Conservation (phyloP, 208 protist genomes). For the Leishmania martiniquensis region DNA sequence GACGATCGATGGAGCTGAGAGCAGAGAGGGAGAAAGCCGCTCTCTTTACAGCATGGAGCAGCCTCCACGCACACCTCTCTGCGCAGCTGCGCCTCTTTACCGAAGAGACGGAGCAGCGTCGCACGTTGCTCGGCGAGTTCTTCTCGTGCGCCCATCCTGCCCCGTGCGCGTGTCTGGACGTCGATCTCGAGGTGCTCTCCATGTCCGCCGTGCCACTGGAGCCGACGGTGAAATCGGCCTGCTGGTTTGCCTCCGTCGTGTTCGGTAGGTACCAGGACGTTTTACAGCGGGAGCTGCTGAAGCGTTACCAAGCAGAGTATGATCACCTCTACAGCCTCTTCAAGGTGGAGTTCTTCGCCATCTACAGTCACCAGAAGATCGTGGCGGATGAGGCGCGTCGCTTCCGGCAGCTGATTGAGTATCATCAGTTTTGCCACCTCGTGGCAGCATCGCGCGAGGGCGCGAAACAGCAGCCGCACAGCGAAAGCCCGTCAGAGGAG, state of each 20-base stretch:
- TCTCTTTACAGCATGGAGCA: slow-evolving; percentile 31
- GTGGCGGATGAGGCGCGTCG: slow-evolving; percentile 43
- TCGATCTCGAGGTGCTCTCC: slow-evolving; percentile 57
- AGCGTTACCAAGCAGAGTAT: slow-evolving; percentile 26
- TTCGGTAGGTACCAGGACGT: slow-evolving; percentile 24
- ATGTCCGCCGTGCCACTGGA: slow-evolving; percentile 48
- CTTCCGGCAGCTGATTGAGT: slow-evolving; percentile 40
- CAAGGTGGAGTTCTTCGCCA: slow-evolving; percentile 27
- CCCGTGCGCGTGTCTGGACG: slow-evolving; percentile 45
- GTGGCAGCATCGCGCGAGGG: slow-evolving; percentile 12
- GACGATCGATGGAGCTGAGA: slow-evolving; percentile 8
- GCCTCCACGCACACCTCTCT: slow-evolving; percentile 25
- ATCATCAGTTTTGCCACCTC: slow-evolving; percentile 46
- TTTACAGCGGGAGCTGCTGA: slow-evolving; percentile 39
- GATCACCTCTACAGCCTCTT: slow-evolving; percentile 20
- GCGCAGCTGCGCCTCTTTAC: slow-evolving; percentile 34
- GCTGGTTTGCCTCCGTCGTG: slow-evolving; percentile 54
- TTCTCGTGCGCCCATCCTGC: slow-evolving; percentile 51
- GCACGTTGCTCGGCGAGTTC: slow-evolving; percentile 45
- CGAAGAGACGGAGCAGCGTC: slow-evolving; percentile 42
- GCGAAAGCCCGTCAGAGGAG: not conserved
- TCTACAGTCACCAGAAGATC: slow-evolving; percentile 38
- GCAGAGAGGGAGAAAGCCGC: slow-evolving; percentile 33
- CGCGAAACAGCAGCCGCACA: not conserved
- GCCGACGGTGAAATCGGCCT: slow-evolving; percentile 37